Percentiles rank a stretch among this genome's conserved stretches.
These are phyloP conservation scores for Talaromyces liani DNA, from an alignment of 495 filamentous ascomycete species.

Conservation along the genomic window DNA sequence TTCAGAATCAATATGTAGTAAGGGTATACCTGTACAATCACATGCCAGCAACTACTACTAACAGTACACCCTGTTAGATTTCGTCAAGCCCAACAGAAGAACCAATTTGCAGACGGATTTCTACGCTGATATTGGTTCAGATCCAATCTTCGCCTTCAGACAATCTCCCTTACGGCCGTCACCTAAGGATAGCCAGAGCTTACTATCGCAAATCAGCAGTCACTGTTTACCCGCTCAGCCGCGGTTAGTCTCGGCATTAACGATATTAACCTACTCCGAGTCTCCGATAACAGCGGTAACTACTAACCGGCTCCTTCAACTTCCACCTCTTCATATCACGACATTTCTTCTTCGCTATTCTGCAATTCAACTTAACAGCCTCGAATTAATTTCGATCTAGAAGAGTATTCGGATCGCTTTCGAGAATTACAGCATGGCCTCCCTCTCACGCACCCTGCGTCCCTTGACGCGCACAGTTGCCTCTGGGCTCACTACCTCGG, in stretches of 20 bases:
- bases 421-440: slow-evolving; percentile 48
- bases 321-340: not conserved
- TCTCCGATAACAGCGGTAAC: not conserved
- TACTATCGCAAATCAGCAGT: not conserved
- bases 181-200: not conserved
- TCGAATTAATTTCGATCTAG: not conserved
- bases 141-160: not conserved
- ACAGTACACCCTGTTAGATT: not conserved
- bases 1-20: not conserved
- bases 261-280: not conserved
- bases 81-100: not conserved
- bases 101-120: not conserved
- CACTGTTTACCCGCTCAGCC: not conserved
- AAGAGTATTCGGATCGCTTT: not conserved
- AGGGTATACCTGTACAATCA: not conserved
- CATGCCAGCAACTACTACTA: not conserved
- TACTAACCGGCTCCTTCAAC: not conserved
- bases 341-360: not conserved
- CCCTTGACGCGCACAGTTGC: slow-evolving; percentile 56
- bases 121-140: not conserved
- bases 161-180: not conserved
- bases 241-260: slow-evolving; percentile 1
- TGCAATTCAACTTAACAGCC: not conserved
- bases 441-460: slow-evolving; percentile 58
- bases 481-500: slow-evolving; percentile 31